These are phyloP conservation scores for Aspergillus puulaauensis DNA, from an alignment of 2,329 filamentous ascomycete genomes.

Conservation along the genomic window DNA sequence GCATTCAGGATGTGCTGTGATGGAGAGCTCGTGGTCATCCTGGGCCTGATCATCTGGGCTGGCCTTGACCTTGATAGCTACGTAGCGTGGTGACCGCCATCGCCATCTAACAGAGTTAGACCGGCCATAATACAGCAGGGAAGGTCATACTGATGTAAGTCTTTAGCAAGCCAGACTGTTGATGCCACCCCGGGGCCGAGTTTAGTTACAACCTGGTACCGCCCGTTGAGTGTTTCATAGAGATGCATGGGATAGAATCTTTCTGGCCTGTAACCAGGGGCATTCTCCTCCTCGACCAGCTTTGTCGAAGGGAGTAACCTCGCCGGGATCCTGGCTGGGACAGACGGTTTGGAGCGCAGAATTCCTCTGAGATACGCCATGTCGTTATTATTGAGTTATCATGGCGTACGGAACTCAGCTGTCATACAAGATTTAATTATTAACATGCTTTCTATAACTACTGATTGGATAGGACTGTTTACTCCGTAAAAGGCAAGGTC, in stretches of 20 bases:
- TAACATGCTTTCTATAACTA: too few species aligned
- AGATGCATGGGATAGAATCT: constrained; percentile 15
- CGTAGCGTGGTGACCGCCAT: constrained; percentile 27
- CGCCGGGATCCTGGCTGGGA: not conserved
- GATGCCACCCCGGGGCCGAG: constrained; percentile 41
- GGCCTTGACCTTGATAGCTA: constrained; percentile 36
- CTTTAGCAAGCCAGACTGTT: constrained; percentile 43
- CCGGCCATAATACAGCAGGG: not conserved
- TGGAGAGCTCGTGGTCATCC: constrained; percentile 28
- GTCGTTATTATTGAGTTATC: too few species aligned
- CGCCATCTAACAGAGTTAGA: constrained; percentile 19
- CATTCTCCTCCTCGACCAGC: constrained; percentile 15
- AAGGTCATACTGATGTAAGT: constrained; percentile 22
- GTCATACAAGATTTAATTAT: too few species aligned
- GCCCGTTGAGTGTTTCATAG: constrained; percentile 26
- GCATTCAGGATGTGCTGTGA: constrained; percentile 29
- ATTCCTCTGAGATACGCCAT: constrained; percentile 2
- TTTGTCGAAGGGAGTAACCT: constrained; percentile 10
- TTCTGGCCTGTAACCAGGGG: constrained; percentile 11
- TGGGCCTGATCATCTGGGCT: constrained; percentile 18
- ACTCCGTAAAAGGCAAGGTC: too few species aligned
- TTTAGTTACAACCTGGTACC: constrained; percentile 41
- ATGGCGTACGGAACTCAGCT: too few species aligned
- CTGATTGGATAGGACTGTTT: too few species aligned
- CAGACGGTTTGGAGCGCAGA: constrained; percentile 9